These are phyloP conservation scores for Populus pruinosa DNA, from an alignment of 345 rosid species.

Conservation along the genomic window DNA sequence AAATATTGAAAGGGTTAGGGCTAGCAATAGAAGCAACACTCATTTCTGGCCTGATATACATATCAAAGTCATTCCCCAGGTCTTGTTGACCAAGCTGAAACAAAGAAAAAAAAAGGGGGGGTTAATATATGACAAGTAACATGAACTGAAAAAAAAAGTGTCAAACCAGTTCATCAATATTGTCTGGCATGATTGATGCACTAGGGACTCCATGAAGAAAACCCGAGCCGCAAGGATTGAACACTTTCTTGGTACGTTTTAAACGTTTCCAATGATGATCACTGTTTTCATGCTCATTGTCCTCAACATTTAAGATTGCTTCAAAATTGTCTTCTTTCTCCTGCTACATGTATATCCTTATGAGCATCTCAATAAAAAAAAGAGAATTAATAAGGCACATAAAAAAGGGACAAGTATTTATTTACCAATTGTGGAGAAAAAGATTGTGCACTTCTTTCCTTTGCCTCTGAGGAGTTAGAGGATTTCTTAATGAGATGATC, in stretches of 20 bases:
- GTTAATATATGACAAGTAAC: too few species aligned
- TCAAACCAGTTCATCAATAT: not conserved
- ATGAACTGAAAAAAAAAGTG: too few species aligned
- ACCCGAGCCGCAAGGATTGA: not conserved
- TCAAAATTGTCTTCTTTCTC: not conserved
- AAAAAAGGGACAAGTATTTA: not conserved
- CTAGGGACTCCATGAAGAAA: not conserved
- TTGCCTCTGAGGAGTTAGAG: not conserved
- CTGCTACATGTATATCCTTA: not conserved
- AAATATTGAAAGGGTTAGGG: not conserved
- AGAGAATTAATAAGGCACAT: too few species aligned
- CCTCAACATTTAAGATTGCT: too few species aligned
- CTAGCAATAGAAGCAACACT: not conserved
- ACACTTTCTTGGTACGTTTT: not conserved
- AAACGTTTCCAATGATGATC: too few species aligned
- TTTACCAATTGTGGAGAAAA: not conserved
- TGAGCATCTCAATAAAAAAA: too few species aligned
- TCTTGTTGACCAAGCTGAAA: not conserved
- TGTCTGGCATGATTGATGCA: not conserved
- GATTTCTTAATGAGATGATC: not conserved
- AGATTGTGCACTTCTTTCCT: not conserved
- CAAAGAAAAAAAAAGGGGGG: too few species aligned
- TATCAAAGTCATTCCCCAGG: not conserved
- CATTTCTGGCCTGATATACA: not conserved
- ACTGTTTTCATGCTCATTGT: too few species aligned